Evolutionary conservation across 257 asterid species (phyloP), one percentile per base, ranked within the genome.

Genomic region (Jasminum sambac): DNA sequence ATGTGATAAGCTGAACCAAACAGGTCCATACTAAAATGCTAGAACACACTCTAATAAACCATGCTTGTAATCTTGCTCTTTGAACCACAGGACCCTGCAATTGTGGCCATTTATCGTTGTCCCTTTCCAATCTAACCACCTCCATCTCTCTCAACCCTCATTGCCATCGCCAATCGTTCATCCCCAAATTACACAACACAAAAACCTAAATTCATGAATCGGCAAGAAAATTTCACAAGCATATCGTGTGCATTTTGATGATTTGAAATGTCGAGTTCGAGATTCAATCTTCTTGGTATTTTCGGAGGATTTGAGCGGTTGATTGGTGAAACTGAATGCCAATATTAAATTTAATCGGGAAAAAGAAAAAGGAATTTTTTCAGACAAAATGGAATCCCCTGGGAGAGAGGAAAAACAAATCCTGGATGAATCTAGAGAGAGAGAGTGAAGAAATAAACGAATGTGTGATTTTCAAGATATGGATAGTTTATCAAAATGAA

Each of bases 21-120:
- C 96, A 86, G 55, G 98, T 90, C 98, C 98, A 92, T 80, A 92
- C 84, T 50, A 92, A 78, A 83, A 92, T 92, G 77, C 90, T 87
- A 64, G 92, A 85, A 81, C 98, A 92, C 68, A 92, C 87, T 83
- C 95, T 88, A 80, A 92, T 84, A 70, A 92, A 92, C 96, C 96
- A 92, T 73, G 87, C 92, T 77, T 84, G 89, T 72, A 92, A 79
- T 68, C 95, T 80, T 12, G 96, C 79, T 76, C 91, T 87, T 73
- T 83, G 97, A 50, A 82, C 71, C 85, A 79, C 83, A 70, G 80
- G 82, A 75, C 84, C 95, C 78, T 80, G 94, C 77, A 83, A 80
- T 64, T 86, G 82, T 60, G 83, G 81, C 69, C 67, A 62, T 72
- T 84, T 84, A 8, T 84, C 86, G 67, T 48, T 68, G 73, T 73